phyloP scores from a whole-genome alignment of 331 rosid species.

The Rhamnella rubrinervis region DNA sequence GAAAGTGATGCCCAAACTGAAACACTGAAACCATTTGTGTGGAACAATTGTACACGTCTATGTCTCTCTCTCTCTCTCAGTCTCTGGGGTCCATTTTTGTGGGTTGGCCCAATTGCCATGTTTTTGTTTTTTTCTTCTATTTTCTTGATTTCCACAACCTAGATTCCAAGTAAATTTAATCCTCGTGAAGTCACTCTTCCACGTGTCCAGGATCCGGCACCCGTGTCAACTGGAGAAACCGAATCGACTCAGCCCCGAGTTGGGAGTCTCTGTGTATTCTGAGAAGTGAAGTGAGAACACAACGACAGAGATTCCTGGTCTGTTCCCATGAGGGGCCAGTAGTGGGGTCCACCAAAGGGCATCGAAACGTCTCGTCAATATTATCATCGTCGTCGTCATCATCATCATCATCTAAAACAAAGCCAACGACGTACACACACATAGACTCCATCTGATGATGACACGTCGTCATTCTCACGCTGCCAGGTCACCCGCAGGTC shows the following conservation, averaged over 20 bases:
- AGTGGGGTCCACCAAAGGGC: constrained; percentile 22
- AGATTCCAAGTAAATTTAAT: not conserved
- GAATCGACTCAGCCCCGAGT: not conserved
- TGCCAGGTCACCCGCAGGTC: constrained; percentile 20
- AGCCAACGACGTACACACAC: not conserved
- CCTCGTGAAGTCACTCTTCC: not conserved
- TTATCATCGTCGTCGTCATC: not conserved
- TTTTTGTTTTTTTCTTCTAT: too few relatives aligned
- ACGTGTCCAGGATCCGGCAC: too few relatives aligned
- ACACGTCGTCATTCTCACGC: constrained; percentile 24
- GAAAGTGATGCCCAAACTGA: not conserved
- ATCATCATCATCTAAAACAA: too few relatives aligned
- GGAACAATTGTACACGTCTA: too few relatives aligned
- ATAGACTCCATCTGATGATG: constrained; percentile 11
- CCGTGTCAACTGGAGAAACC: too few relatives aligned
- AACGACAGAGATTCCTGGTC: constrained; percentile 61
- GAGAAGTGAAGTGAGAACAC: constrained; percentile 8
- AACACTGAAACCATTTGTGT: not conserved
- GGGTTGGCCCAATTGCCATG: too few relatives aligned
- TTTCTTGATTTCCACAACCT: too few relatives aligned
- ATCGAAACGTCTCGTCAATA: constrained; percentile 12
- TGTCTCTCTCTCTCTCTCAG: too few relatives aligned
- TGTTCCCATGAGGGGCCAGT: not conserved
- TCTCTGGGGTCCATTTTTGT: too few relatives aligned
- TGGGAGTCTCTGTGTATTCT: not conserved